A percentile compares a stretch with the other conserved stretches of the same genome.
These are phyloP conservation scores for Gossypium trilobum DNA, from an alignment of 441 rosid species.

Conservation along the genomic window DNA sequence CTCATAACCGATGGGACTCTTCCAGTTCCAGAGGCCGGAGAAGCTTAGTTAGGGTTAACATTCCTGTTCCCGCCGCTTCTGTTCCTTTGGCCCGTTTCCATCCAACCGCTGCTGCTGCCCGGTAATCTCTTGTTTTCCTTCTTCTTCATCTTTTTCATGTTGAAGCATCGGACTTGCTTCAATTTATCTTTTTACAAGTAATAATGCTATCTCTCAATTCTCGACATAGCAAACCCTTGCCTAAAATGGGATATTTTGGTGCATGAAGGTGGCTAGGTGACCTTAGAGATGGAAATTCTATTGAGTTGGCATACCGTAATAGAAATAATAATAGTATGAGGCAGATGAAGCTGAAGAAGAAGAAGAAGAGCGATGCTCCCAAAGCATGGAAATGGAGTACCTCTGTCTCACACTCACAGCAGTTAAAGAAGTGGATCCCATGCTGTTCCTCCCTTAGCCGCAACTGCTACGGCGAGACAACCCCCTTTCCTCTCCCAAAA, in stretches of 20 bases:
- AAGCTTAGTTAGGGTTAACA: constrained; percentile 24
- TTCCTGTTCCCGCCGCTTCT: constrained; percentile 14
- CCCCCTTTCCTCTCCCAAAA: constrained; percentile 27
- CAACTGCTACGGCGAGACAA: constrained; percentile 21
- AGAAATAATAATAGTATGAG: neutral
- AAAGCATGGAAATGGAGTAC: constrained; percentile 26
- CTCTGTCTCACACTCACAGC: constrained; percentile 26
- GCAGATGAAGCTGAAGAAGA: constrained; percentile 1
- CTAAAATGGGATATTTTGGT: constrained; percentile 8
- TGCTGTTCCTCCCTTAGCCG: constrained; percentile 33
- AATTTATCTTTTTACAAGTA: neutral
- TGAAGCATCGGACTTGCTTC: too few species aligned
- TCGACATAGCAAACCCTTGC: neutral
- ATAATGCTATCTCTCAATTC: neutral
- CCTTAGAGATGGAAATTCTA: constrained; percentile 16
- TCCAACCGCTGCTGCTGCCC: constrained; percentile 8
- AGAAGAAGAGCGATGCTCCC: constrained; percentile 29
- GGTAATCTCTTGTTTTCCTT: constrained; percentile 20
- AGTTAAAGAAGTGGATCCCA: constrained; percentile 29
- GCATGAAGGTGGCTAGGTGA: constrained; percentile 41
- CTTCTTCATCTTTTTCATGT: neutral
- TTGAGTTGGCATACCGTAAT: constrained; percentile 18
- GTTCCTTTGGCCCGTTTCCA: constrained; percentile 19
- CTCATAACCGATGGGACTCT: constrained; percentile 24
- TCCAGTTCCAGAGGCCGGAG: constrained; percentile 13